These are phyloP conservation scores for Acarospora socialis DNA, from an alignment of 2,329 filamentous ascomycete genomes.

Conservation along the genomic window DNA sequence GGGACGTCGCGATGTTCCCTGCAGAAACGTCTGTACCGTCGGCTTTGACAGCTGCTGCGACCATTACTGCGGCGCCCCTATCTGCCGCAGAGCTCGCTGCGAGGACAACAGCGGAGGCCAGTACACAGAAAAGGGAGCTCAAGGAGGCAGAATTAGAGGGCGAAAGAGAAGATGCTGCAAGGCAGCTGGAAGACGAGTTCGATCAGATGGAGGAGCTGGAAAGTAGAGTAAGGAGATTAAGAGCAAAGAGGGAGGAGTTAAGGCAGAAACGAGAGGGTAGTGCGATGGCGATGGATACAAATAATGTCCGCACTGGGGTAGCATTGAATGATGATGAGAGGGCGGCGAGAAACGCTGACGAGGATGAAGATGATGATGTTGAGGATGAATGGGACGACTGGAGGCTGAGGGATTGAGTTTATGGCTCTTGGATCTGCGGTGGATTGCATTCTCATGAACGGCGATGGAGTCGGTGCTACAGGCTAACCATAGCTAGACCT, in stretches of 20 bases:
- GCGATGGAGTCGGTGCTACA: no score
- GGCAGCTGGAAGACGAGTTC: constrained; percentile 61
- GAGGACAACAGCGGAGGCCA: constrained; percentile 37
- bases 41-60: constrained; percentile 28
- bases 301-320: neutral
- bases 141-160: constrained; percentile 46
- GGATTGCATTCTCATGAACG: no score
- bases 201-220: constrained; percentile 73
- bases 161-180: constrained; percentile 61
- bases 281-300: constrained; percentile 8
- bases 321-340: constrained; percentile 29
- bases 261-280: constrained; percentile 31
- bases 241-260: constrained; percentile 57
- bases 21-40: constrained; percentile 22
- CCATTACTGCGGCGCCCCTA: constrained; percentile 56
- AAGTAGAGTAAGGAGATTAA: constrained; percentile 51
- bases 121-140: constrained; percentile 32
- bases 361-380: constrained; percentile 45
- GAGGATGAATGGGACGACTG: constrained; percentile 34
- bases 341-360: constrained; percentile 28
- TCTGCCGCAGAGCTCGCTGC: constrained; percentile 48
- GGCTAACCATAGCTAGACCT: no score
- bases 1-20: constrained; percentile 50
- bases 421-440: constrained; percentile 3
- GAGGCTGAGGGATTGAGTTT: constrained; percentile 22